Evolutionary conservation across 1,284 basidiomycete genomes (phyloP).

Genomic region (Ustilago loliicola): DNA sequence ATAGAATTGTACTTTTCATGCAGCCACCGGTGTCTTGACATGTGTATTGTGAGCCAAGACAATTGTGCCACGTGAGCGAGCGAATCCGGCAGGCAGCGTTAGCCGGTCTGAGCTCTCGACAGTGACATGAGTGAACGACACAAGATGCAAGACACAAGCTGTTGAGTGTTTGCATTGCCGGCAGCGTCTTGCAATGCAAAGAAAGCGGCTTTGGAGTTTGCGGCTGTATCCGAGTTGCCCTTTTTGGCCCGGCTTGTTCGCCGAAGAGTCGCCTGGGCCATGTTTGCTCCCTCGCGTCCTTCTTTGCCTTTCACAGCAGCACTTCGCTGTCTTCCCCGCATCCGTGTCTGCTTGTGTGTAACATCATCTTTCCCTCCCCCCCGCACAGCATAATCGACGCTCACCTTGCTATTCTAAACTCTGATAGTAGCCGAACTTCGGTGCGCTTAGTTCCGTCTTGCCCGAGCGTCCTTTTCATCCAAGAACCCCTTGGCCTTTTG

Average conservation of each 20-base stretch:
- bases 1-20: slow-evolving; percentile 2
- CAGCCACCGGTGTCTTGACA: neutral
- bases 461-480: neutral
- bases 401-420: neutral
- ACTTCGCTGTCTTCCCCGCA: slow-evolving; percentile 2
- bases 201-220: slow-evolving; percentile 6
- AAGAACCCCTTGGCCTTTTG: neutral
- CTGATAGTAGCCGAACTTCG: slow-evolving; percentile 3
- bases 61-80: neutral
- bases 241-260: slow-evolving; percentile 1
- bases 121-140: no score
- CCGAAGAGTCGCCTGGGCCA: slow-evolving; percentile 5
- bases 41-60: neutral
- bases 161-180: slow-evolving; percentile 6
- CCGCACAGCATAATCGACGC: neutral
- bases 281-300: neutral
- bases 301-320: neutral
- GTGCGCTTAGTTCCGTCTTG: slow-evolving; percentile 3
- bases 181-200: neutral
- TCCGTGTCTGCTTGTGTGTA: neutral
- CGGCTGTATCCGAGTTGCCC: neutral
- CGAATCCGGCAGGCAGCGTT: neutral
- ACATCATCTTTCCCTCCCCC: neutral
- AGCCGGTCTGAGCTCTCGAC: neutral
- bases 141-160: neutral